Evolutionary conservation across 208 protist genomes (phyloP), one percentile per base, ranked within the genome.

Genomic region (Trichomonas vaginalis): DNA sequence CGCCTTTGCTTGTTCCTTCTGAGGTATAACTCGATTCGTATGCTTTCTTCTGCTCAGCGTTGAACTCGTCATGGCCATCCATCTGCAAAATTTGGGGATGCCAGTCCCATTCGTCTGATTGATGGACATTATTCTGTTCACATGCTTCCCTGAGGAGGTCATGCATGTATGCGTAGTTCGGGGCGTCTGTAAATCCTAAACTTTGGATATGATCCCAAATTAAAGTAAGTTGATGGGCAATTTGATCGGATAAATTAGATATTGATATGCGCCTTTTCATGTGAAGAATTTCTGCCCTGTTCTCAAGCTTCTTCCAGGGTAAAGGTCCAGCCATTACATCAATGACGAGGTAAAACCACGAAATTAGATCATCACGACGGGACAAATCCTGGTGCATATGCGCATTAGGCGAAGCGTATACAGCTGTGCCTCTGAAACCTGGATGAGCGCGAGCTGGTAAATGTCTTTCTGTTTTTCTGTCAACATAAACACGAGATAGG

Each of bases 51-150:
- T 70, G 56, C n/a, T 70, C 56, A n/a, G 12, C 21, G 21, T 27
- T 27, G 21, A 70, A 70, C 1, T 92, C 86, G 17, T 92, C 86
- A 92, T 39, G 35, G 0, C 27, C 45, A 39, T 51, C 86, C 86
- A 92, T 92, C 4, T 56, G 45, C 21, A 92, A 21, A n/a, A 92
- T 92, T 92, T 92, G 86, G 14, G 86, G 86, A 47, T 92, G 86
- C 86, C 86, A 92, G 17, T 92, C 86, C 86, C 86, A 92, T 35
- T 92, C 45, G n/a, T 92, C 86, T 27, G 23, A 4, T 17, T 45
- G 40, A 39, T 48, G 17, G 10, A 92, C 35, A 27, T 39, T 21
- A 92, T 92, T 48, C 17, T 92, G 27, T 51, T 48, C 86, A 17
- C 27, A 32, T 35, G 86, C 86, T 92, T 92, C 45, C 4, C 40